Percentiles rank a stretch among this genome's conserved stretches.
These are phyloP conservation scores for Termitomyces sp. DNA, from an alignment of 768 basidiomycete genomes.

Conservation along the genomic window DNA sequence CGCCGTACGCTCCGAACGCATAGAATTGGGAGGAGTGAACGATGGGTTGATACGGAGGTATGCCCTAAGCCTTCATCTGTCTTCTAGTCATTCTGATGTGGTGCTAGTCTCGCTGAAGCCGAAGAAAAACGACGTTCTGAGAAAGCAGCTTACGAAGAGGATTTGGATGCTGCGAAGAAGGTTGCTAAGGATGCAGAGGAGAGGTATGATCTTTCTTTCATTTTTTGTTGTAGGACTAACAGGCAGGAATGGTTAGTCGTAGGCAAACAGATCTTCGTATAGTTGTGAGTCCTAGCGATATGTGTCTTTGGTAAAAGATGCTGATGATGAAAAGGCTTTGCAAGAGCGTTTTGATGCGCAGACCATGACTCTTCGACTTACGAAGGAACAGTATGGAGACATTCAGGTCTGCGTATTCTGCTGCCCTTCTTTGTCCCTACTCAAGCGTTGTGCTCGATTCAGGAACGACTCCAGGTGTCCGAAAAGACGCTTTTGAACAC, in stretches of 20 bases:
- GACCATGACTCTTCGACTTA: constrained; percentile 41
- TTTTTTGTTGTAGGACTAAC: background rate
- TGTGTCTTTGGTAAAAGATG: background rate
- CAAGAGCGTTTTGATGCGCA: constrained; percentile 62
- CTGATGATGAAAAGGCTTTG: constrained; percentile 22
- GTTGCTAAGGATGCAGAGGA: background rate
- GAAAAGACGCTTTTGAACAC: constrained; percentile 1
- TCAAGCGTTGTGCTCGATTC: background rate
- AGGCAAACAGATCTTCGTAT: constrained; percentile 5
- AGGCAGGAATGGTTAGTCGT: background rate
- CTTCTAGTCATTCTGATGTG: background rate
- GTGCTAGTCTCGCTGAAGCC: background rate
- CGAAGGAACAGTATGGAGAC: constrained; percentile 50
- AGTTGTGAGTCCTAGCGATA: background rate
- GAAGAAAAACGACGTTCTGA: background rate
- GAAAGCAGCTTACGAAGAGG: background rate
- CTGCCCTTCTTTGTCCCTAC: background rate
- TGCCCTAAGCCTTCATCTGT: background rate
- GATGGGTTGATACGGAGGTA: constrained; percentile 2
- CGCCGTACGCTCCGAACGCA: background rate
- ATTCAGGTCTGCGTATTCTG: constrained; percentile 25
- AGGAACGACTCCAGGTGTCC: constrained; percentile 13
- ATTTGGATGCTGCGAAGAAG: background rate
- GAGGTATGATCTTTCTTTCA: background rate
- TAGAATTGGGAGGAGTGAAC: background rate